Conservation (phyloP, 2,329 filamentous ascomycete species). For the Phaeosphaeria sp. region DNA sequence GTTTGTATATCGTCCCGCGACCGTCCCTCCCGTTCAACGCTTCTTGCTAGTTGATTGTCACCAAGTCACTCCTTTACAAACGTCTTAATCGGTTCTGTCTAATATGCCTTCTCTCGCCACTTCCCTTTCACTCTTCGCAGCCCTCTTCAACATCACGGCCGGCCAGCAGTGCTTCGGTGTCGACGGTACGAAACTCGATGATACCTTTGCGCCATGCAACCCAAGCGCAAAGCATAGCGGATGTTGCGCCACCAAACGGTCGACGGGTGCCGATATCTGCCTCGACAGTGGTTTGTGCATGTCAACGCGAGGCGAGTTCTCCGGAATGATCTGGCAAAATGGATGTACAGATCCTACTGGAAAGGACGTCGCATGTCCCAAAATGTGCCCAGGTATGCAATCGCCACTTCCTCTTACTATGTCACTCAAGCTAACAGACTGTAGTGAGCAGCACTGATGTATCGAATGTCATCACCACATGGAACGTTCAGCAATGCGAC, state of each 20-base stretch:
- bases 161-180: conserved; percentile 40
- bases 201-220: conserved; percentile 39
- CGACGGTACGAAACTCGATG: conserved; percentile 36
- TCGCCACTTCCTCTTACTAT: not conserved
- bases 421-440: not conserved
- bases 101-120: conserved; percentile 24
- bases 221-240: conserved; percentile 37
- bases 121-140: conserved; percentile 20
- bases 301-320: conserved; percentile 33
- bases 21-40: conserved; percentile 3
- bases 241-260: conserved; percentile 39
- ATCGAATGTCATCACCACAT: conserved; percentile 27
- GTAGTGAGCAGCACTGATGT: conserved; percentile 22
- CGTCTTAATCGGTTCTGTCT: conserved; percentile 13
- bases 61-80: conserved; percentile 10
- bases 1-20: conserved; percentile 6
- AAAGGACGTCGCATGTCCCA: conserved; percentile 36
- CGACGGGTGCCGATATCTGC: conserved; percentile 37
- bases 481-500: conserved; percentile 45
- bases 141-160: conserved; percentile 17
- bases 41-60: conserved; percentile 3
- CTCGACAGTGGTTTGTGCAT: conserved; percentile 44
- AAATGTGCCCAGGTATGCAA: conserved; percentile 40
- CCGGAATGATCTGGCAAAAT: conserved; percentile 43
- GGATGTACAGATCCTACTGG: conserved; percentile 46